Conservation (phyloP, 352 stramenopile species). For the Blastocystis sp. region DNA sequence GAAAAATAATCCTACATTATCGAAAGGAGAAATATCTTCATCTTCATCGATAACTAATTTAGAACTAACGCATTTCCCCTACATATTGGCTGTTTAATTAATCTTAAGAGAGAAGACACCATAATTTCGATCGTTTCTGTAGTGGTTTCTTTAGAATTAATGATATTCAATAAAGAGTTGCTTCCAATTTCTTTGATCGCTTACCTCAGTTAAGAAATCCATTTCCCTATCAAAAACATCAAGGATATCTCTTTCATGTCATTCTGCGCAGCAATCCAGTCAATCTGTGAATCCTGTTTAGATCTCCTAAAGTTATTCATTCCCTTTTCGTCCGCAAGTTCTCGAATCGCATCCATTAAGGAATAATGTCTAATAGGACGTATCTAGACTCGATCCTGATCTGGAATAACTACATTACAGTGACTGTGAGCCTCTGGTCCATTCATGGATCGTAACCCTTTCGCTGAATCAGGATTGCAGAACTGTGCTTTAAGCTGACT, state of each 20-base stretch:
- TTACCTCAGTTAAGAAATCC: background rate
- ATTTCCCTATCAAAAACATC: background rate
- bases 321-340: background rate
- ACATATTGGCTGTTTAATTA: constrained; percentile 32
- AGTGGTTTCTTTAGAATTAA: background rate
- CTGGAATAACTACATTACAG: background rate
- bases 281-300: background rate
- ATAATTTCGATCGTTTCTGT: constrained; percentile 8
- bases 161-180: background rate
- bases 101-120: background rate
- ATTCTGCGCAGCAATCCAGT: too few species aligned
- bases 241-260: constrained; percentile 26
- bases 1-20: background rate
- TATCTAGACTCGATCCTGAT: background rate
- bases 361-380: background rate
- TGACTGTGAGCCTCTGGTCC: background rate
- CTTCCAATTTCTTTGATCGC: background rate
- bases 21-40: background rate
- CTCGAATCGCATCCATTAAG: background rate
- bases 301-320: background rate
- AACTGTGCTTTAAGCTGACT: background rate
- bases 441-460: background rate
- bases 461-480: background rate
- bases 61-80: background rate
- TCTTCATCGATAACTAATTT: background rate